Percentiles rank a stretch among this genome's conserved stretches.
Evolutionary conservation across 306 rosid species (phyloP).

Genomic region (Oemleria cerasiformis): DNA sequence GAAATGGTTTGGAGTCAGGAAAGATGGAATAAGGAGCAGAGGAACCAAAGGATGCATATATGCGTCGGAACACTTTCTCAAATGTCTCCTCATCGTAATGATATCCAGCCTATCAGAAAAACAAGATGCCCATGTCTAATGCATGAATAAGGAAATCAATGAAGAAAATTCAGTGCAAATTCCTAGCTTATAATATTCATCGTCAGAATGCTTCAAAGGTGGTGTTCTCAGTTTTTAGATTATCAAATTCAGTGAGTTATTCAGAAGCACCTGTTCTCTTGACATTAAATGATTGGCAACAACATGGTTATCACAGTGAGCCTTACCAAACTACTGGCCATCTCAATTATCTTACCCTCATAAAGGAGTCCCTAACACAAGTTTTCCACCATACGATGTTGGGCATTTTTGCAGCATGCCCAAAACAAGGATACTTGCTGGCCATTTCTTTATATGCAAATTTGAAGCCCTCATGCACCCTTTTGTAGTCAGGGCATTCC

Average conservation of each 20-base stretch:
- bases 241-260: not conserved
- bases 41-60: constrained; percentile 88
- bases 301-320: constrained; percentile 9
- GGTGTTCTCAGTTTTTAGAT: constrained; percentile 8
- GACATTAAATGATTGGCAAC: constrained; percentile 11
- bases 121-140: constrained; percentile 21
- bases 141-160: not conserved
- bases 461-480: constrained; percentile 85
- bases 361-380: constrained; percentile 84
- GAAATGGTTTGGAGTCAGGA: constrained; percentile 85
- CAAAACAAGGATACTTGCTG: constrained; percentile 80
- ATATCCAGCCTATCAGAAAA: constrained; percentile 81
- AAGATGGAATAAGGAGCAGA: constrained; percentile 83
- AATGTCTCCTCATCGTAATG: constrained; percentile 93
- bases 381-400: constrained; percentile 92
- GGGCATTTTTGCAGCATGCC: constrained; percentile 79
- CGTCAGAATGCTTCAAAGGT: not conserved
- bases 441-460: constrained; percentile 88
- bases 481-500: constrained; percentile 92
- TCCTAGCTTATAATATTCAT: constrained; percentile 3
- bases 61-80: constrained; percentile 89
- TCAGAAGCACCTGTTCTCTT: constrained; percentile 11
- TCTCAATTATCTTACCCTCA: constrained; percentile 59
- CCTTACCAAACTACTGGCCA: constrained; percentile 13
- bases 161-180: not conserved